phyloP scores from a whole-genome alignment of 23 red algal genomes.

The Gracilaria gracilis region DNA sequence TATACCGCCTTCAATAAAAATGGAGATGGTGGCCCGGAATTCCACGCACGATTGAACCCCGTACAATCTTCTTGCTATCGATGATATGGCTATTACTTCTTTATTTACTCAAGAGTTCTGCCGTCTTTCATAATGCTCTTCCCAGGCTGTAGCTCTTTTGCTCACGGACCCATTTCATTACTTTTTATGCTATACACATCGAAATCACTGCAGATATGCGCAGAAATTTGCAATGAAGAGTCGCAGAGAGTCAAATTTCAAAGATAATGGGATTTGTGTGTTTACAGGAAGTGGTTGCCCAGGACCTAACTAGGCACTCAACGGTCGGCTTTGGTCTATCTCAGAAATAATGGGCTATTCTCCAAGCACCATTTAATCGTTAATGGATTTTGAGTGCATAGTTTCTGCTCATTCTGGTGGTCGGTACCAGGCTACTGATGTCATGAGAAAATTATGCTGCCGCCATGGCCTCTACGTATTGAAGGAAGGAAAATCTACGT shows the following conservation, averaged over 20 bases:
- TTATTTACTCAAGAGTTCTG: background rate
- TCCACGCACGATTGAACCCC: background rate
- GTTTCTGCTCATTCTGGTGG: too few species aligned
- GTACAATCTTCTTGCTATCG: background rate
- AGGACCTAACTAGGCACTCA: background rate
- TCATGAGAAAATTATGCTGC: slow-evolving; percentile 14
- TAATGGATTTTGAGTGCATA: background rate
- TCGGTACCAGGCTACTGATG: background rate
- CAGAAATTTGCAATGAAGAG: background rate
- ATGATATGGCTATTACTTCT: background rate
- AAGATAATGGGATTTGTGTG: background rate
- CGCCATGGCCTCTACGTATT: background rate
- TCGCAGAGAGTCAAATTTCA: background rate
- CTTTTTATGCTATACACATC: background rate
- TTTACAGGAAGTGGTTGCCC: background rate
- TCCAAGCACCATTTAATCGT: background rate
- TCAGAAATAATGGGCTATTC: background rate
- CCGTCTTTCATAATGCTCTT: background rate
- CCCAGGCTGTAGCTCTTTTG: background rate
- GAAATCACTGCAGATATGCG: background rate
- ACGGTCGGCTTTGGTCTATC: background rate
- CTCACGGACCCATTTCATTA: background rate
- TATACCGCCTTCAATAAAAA: background rate
- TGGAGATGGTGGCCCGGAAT: background rate
- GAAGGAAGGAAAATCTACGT: background rate